Evolutionary conservation across 441 rosid species (phyloP).

Genomic region (Euphorbia celastroides): DNA sequence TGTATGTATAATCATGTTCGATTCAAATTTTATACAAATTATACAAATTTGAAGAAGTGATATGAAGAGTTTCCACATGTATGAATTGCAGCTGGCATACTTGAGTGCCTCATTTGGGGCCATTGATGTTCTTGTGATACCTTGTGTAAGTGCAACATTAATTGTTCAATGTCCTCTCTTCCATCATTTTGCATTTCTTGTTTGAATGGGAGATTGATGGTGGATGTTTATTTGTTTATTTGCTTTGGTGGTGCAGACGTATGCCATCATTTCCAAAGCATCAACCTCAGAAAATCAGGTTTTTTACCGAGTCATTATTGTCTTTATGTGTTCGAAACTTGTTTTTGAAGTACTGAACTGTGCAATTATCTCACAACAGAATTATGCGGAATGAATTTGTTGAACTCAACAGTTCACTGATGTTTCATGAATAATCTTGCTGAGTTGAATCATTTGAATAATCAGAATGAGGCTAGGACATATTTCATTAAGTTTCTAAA

Average conservation of each 20-base stretch:
- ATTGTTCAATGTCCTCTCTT: background rate
- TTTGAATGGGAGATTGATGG: background rate
- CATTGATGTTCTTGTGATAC: constrained; percentile 43
- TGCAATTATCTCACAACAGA: constrained; percentile 6
- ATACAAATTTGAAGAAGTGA: background rate
- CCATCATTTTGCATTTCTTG: background rate
- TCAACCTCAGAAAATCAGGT: constrained; percentile 48
- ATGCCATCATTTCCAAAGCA: constrained; percentile 50
- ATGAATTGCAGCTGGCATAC: constrained; percentile 43
- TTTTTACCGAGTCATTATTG: background rate
- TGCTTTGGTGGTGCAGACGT: constrained; percentile 32
- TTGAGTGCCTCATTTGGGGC: constrained; percentile 52
- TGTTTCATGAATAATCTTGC: background rate
- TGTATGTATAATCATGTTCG: constrained; percentile 20
- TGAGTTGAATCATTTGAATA: no score
- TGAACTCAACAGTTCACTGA: no score
- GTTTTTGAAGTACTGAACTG: background rate
- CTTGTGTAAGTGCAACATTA: constrained; percentile 32
- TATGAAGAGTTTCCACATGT: background rate
- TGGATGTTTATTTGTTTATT: background rate
- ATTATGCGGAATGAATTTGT: constrained; percentile 17
- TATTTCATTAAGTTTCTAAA: no score
- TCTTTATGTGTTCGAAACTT: background rate
- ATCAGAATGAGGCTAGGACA: no score
- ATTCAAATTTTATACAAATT: background rate